Conservation (phyloP, 2,329 filamentous ascomycete genomes). For the Zymoseptoria pseudotritici region DNA sequence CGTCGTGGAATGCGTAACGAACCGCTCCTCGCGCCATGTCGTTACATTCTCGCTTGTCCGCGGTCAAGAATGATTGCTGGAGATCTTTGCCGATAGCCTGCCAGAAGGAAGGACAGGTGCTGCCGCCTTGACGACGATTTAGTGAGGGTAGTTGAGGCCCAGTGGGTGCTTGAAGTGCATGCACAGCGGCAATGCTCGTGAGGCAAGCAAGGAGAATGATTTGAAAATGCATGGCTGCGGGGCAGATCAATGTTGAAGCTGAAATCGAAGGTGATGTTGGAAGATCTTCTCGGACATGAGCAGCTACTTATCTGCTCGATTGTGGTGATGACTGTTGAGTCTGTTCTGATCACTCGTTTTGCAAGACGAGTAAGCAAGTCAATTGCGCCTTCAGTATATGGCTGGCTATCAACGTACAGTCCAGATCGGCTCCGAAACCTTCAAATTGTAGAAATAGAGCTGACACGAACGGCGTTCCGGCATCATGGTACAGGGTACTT, state of each 20-base stretch:
- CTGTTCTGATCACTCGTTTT: too few relatives aligned
- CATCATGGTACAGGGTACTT: background rate
- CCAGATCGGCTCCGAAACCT: background rate
- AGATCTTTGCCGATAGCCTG: slow-evolving; percentile 6
- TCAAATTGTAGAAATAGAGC: background rate
- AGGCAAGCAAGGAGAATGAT: background rate
- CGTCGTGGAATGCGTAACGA: slow-evolving; percentile 30
- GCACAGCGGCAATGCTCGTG: background rate
- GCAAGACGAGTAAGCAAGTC: background rate
- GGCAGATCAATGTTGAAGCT: background rate
- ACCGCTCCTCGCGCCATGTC: slow-evolving; percentile 29
- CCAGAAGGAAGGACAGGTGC: slow-evolving; percentile 11
- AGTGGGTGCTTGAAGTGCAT: background rate
- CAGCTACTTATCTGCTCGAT: background rate
- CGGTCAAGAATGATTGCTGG: slow-evolving; percentile 16
- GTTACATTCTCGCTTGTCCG: slow-evolving; percentile 24
- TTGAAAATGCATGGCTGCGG: background rate
- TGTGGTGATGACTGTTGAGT: too few relatives aligned
- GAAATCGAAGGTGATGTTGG: background rate
- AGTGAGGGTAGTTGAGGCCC: background rate
- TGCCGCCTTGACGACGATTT: background rate
- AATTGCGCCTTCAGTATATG: background rate
- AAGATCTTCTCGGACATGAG: background rate
- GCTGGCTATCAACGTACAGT: background rate
- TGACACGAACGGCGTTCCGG: background rate